A percentile compares a stretch with the other conserved stretches of the same genome.
Conservation (phyloP, 805 yeast genomes). For the Cyberlindnera mississippiensis region DNA sequence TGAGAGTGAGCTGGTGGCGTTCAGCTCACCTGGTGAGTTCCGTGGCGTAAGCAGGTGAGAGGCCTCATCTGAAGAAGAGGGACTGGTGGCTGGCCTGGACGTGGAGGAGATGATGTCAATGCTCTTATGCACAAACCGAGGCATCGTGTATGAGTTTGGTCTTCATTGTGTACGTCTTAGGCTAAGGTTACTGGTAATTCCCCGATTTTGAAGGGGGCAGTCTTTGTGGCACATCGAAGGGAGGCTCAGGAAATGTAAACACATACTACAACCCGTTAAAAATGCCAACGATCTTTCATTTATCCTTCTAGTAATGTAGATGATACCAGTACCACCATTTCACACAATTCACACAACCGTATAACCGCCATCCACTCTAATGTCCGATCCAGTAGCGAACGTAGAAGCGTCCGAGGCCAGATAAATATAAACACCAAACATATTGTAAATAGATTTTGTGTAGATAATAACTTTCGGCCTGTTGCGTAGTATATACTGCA, state of each 20-base stretch:
- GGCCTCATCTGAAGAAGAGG: not conserved
- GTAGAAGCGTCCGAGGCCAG: constrained; percentile 79
- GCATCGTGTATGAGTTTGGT: constrained; percentile 16
- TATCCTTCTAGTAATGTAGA: too few species aligned
- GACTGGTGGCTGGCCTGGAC: constrained; percentile 9
- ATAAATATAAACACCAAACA: constrained; percentile 77
- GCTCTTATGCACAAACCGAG: constrained; percentile 21
- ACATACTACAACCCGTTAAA: too few species aligned
- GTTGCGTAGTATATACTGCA: too few species aligned
- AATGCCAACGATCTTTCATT: too few species aligned
- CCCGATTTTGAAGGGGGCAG: too few species aligned
- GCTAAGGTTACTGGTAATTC: too few species aligned
- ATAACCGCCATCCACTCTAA: constrained; percentile 81
- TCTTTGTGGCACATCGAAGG: too few species aligned
- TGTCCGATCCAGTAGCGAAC: constrained; percentile 74
- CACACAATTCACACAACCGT: constrained; percentile 18
- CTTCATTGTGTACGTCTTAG: too few species aligned
- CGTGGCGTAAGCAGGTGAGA: not conserved
- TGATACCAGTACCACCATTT: not conserved
- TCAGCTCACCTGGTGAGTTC: not conserved
- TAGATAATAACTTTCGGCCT: too few species aligned
- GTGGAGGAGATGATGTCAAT: constrained; percentile 20
- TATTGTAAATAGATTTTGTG: too few species aligned
- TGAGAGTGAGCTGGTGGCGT: not conserved
- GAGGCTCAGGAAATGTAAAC: too few species aligned